These are phyloP conservation scores for Scorias spongiosa DNA, from an alignment of 2,329 filamentous ascomycete species.

Conservation along the genomic window DNA sequence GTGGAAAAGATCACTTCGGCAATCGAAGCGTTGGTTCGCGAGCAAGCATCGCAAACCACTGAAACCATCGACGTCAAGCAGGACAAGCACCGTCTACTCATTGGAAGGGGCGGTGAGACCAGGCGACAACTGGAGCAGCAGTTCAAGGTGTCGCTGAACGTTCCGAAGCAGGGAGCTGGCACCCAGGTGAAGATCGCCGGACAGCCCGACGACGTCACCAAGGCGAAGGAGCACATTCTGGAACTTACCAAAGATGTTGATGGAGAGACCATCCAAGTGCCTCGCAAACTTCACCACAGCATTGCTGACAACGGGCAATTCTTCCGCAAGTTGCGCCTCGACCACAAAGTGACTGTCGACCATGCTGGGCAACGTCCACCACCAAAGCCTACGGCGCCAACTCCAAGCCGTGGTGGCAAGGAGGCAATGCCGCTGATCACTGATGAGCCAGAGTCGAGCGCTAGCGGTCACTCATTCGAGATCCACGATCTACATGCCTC, in stretches of 20 bases:
- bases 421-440: slow-evolving; percentile 73
- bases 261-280: slow-evolving; percentile 74
- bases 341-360: slow-evolving; percentile 80
- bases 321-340: slow-evolving; percentile 78
- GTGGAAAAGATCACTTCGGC: slow-evolving; percentile 78
- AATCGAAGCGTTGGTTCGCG: slow-evolving; percentile 67
- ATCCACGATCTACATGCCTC: slow-evolving; percentile 62
- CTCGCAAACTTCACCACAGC: slow-evolving; percentile 65
- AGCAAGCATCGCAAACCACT: slow-evolving; percentile 69
- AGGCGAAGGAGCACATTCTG: slow-evolving; percentile 73
- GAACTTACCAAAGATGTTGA: slow-evolving; percentile 70
- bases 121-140: slow-evolving; percentile 73
- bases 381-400: slow-evolving; percentile 40
- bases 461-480: slow-evolving; percentile 69
- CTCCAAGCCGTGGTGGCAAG: slow-evolving; percentile 38
- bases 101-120: slow-evolving; percentile 79
- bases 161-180: slow-evolving; percentile 57
- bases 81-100: slow-evolving; percentile 80
- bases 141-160: slow-evolving; percentile 75
- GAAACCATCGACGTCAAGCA: slow-evolving; percentile 68
- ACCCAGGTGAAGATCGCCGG: slow-evolving; percentile 80
- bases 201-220: slow-evolving; percentile 59
- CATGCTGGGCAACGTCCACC: slow-evolving; percentile 71
- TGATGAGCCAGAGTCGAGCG: slow-evolving; percentile 47
- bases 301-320: slow-evolving; percentile 82